Conservation (phyloP, 2,329 filamentous ascomycete genomes). For the Periconia sp. region DNA sequence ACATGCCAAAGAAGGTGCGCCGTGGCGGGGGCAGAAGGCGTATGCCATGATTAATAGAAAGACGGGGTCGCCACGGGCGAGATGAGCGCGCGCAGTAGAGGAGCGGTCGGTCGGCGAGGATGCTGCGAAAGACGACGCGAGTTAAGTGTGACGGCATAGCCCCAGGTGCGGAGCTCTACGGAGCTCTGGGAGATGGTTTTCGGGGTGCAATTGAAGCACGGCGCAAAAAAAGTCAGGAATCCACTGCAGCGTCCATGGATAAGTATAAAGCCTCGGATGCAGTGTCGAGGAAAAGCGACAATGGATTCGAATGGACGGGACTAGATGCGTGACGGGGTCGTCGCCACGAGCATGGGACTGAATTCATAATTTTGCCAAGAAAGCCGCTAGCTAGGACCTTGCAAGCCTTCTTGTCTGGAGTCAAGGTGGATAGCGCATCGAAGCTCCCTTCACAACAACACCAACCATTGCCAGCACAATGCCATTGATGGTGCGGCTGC, state of each 20-base stretch:
- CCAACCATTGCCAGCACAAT: constrained; percentile 24
- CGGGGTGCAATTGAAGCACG: constrained; percentile 17
- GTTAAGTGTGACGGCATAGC: constrained; percentile 66
- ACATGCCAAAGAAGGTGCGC: constrained; percentile 68
- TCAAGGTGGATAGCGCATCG: too few relatives aligned
- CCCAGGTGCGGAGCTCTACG: too few relatives aligned
- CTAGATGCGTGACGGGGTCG: not conserved
- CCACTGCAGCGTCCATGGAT: constrained; percentile 2
- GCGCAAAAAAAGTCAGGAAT: not conserved
- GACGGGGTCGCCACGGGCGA: constrained; percentile 22
- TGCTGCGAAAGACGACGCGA: constrained; percentile 63
- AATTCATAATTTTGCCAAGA: too few relatives aligned
- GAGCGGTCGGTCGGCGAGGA: constrained; percentile 59
- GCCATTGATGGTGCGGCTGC: constrained; percentile 22
- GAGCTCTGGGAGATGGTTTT: too few relatives aligned
- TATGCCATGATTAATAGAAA: constrained; percentile 26
- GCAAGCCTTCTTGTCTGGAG: too few relatives aligned
- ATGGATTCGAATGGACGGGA: not conserved
- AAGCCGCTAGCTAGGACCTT: too few relatives aligned
- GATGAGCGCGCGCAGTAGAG: constrained; percentile 49
- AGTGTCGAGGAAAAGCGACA: too few relatives aligned
- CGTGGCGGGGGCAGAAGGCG: constrained; percentile 42
- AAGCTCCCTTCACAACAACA: too few relatives aligned
- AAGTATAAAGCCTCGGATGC: too few relatives aligned
- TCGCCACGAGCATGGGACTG: too few relatives aligned